Evolutionary conservation across 2,329 filamentous ascomycete genomes (phyloP).

Genomic region (Emericellopsis atlantica): DNA sequence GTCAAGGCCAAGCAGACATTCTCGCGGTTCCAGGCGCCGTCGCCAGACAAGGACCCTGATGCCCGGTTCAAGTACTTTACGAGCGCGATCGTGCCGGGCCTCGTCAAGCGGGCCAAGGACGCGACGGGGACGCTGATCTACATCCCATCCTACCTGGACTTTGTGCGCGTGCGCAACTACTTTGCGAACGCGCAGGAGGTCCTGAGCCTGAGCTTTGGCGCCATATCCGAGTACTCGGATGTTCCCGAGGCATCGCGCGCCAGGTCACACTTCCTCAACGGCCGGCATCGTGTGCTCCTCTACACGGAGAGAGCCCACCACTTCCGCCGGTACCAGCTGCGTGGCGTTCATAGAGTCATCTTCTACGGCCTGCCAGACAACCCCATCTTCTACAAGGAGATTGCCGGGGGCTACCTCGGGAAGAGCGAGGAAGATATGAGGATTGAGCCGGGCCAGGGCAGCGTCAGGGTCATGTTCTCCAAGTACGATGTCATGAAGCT

Average conservation of each 20-base stretch:
- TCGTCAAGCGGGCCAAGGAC: conserved; percentile 56
- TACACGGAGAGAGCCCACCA: conserved; percentile 97
- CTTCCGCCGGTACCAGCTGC: conserved; percentile 76
- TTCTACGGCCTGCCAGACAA: conserved; percentile 90
- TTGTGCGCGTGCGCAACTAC: conserved; percentile 84
- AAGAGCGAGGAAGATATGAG: conserved; percentile 43
- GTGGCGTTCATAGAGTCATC: conserved; percentile 71
- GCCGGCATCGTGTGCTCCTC: conserved; percentile 69
- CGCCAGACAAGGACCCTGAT: conserved; percentile 68
- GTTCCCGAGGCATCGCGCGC: conserved; percentile 70
- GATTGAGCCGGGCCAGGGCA: conserved; percentile 46
- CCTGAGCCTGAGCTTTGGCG: conserved; percentile 47
- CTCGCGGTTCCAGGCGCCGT: conserved; percentile 64
- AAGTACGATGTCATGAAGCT: conserved; percentile 83
- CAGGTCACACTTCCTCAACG: conserved; percentile 74
- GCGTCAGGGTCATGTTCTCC: conserved; percentile 58
- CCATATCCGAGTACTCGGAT: conserved; percentile 79
- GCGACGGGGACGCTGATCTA: conserved; percentile 68
- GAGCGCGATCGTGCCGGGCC: conserved; percentile 62
- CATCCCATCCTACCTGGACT: conserved; percentile 88
- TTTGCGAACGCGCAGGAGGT: conserved; percentile 60
- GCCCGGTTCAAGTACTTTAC: conserved; percentile 85
- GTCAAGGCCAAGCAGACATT: conserved; percentile 77
- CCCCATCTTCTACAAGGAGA: conserved; percentile 65
- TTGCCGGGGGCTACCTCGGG: conserved; percentile 55